Evolutionary conservation across 2,329 filamentous ascomycete genomes (phyloP).

Genomic region (Penicillium brevicompactum): DNA sequence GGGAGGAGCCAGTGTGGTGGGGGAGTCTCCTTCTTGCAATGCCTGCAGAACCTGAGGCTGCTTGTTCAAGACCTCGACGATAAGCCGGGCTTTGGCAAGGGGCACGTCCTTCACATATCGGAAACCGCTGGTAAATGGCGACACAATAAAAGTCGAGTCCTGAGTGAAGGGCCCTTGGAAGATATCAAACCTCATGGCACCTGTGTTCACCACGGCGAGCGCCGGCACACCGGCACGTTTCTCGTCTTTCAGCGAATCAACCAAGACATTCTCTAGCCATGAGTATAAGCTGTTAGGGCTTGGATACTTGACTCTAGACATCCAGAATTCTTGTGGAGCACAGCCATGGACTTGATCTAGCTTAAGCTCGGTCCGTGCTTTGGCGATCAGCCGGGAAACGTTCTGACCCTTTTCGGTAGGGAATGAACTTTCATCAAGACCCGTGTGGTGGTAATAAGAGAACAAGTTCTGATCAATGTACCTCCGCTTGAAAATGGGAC

Average conservation of each 20-base stretch:
- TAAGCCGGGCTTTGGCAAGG: constrained; percentile 70
- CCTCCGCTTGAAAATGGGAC: constrained; percentile 68
- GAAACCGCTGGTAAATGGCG: constrained; percentile 82
- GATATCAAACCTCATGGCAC: constrained; percentile 91
- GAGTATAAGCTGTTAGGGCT: constrained; percentile 74
- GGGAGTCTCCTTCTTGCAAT: constrained; percentile 15
- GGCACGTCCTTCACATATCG: constrained; percentile 78
- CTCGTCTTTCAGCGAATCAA: constrained; percentile 62
- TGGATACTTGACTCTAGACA: constrained; percentile 75
- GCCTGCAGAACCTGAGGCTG: constrained; percentile 53
- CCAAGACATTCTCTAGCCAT: constrained; percentile 78
- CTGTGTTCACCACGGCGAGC: constrained; percentile 82
- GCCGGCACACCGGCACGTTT: constrained; percentile 60
- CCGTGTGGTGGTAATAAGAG: constrained; percentile 79
- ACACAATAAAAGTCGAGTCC: constrained; percentile 83
- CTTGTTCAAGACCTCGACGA: constrained; percentile 63
- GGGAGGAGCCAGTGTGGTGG: constrained; percentile 45
- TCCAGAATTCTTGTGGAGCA: constrained; percentile 77
- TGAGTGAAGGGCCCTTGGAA: constrained; percentile 89
- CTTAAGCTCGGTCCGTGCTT: constrained; percentile 68
- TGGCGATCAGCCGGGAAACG: constrained; percentile 68
- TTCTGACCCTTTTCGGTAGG: constrained; percentile 73
- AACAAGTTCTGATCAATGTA: constrained; percentile 95
- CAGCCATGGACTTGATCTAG: constrained; percentile 81
- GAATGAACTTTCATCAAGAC: constrained; percentile 71